phyloP scores from a whole-genome alignment of 2,329 filamentous ascomycete genomes.

The Monilinia aucupariae region DNA sequence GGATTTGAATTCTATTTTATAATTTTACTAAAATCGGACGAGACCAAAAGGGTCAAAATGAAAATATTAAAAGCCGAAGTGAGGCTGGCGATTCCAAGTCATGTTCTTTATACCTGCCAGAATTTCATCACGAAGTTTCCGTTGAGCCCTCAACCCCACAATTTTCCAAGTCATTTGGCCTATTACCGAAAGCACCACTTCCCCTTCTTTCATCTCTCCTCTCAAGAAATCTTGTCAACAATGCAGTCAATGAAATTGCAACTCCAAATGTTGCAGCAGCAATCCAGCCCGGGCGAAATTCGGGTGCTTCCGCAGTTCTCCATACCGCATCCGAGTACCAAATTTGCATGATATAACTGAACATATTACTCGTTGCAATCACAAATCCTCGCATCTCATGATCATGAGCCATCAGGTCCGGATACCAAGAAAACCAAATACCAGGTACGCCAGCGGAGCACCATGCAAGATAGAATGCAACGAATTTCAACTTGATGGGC shows the following conservation, averaged over 20 bases:
- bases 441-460: conserved; percentile 20
- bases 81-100: too few relatives aligned
- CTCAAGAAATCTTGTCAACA: conserved; percentile 14
- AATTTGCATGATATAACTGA: conserved; percentile 26
- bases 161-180: not conserved
- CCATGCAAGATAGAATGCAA: conserved; percentile 20
- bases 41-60: too few relatives aligned
- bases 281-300: conserved; percentile 24
- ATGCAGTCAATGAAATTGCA: not conserved
- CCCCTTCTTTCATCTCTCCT: conserved; percentile 15
- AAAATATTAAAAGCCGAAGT: not conserved
- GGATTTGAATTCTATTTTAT: too few relatives aligned
- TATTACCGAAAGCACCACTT: not conserved
- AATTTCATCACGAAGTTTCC: not conserved
- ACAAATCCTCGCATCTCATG: conserved; percentile 27
- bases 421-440: conserved; percentile 22
- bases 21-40: too few relatives aligned
- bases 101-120: too few relatives aligned
- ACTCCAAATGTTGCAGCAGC: conserved; percentile 17
- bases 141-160: not conserved
- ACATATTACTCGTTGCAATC: conserved; percentile 25
- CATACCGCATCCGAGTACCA: conserved; percentile 28
- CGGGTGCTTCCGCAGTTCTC: conserved; percentile 26
- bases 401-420: conserved; percentile 23
- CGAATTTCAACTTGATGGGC: conserved; percentile 13